A percentile compares a stretch with the other conserved stretches of the same genome.
These are phyloP conservation scores for Fraxinus dipetala DNA, from an alignment of 305 asterid genomes.

Conservation along the genomic window DNA sequence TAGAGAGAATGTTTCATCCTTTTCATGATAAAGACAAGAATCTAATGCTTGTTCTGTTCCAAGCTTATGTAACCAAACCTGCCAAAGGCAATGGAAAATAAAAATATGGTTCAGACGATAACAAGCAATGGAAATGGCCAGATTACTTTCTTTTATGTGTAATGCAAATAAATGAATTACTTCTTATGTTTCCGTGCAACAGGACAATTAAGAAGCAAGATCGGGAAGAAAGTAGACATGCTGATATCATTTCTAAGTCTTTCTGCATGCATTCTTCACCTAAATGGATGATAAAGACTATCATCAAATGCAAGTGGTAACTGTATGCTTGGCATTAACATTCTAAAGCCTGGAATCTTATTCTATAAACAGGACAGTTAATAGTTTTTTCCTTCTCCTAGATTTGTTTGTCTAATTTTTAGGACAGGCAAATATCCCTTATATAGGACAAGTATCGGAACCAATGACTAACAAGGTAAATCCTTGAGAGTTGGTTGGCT, in stretches of 20 bases:
- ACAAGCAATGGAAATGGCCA: background rate
- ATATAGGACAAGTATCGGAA: background rate
- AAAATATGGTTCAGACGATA: slow-evolving; percentile 16
- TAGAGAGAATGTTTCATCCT: slow-evolving; percentile 79
- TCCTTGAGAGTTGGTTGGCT: background rate
- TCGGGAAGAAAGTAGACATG: background rate
- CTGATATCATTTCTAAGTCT: background rate
- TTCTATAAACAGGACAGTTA: background rate
- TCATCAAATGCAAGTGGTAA: background rate
- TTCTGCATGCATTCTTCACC: background rate
- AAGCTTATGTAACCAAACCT: slow-evolving; percentile 88
- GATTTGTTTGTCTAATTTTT: background rate
- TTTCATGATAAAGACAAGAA: slow-evolving; percentile 84
- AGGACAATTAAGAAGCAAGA: background rate
- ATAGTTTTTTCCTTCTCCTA: background rate
- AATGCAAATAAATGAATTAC: slow-evolving; percentile 9
- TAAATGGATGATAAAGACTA: background rate
- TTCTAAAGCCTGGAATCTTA: background rate
- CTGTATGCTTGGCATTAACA: slow-evolving; percentile 2
- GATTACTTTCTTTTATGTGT: background rate
- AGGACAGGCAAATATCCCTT: background rate
- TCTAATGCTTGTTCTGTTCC: slow-evolving; percentile 70
- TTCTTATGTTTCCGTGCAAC: background rate
- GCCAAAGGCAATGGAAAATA: slow-evolving; percentile 27
- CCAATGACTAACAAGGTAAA: background rate